These are phyloP conservation scores for Fusarium chlamydosporum DNA, from an alignment of 2,329 filamentous ascomycete species.

Conservation along the genomic window DNA sequence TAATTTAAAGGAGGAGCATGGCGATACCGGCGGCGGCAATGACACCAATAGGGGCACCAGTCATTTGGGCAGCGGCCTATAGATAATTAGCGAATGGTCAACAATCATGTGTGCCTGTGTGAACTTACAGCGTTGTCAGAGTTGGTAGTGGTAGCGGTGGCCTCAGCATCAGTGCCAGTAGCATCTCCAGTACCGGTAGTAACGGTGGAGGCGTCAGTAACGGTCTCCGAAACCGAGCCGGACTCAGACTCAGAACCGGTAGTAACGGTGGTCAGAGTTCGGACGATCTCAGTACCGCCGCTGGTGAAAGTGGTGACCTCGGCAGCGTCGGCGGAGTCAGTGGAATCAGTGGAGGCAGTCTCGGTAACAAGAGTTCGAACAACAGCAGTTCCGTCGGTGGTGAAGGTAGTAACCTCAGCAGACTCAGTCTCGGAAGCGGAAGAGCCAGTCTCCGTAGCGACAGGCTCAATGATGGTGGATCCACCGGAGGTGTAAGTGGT, in stretches of 20 bases:
- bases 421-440: slow-evolving; percentile 19
- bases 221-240: slow-evolving; percentile 35
- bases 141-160: slow-evolving; percentile 43
- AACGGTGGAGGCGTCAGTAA: slow-evolving; percentile 42
- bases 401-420: slow-evolving; percentile 41
- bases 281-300: slow-evolving; percentile 37
- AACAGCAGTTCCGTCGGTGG: slow-evolving; percentile 37
- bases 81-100: slow-evolving; percentile 16
- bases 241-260: slow-evolving; percentile 34
- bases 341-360: slow-evolving; percentile 31
- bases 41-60: slow-evolving; percentile 62
- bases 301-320: slow-evolving; percentile 45
- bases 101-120: neutral
- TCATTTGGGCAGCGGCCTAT: slow-evolving; percentile 57
- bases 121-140: slow-evolving; percentile 53
- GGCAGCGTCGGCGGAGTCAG: slow-evolving; percentile 28
- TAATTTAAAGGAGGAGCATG: slow-evolving; percentile 63
- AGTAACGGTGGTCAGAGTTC: slow-evolving; percentile 43
- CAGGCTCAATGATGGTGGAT: slow-evolving; percentile 41
- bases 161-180: slow-evolving; percentile 36
- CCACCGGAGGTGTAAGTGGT: slow-evolving; percentile 45
- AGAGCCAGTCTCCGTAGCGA: slow-evolving; percentile 29
- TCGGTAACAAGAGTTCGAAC: slow-evolving; percentile 41
- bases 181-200: slow-evolving; percentile 25
- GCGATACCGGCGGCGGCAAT: slow-evolving; percentile 66